Base-by-base conservation (phyloP, 2,329 filamentous ascomycete genomes). In the Diaporthe sp. region DNA sequence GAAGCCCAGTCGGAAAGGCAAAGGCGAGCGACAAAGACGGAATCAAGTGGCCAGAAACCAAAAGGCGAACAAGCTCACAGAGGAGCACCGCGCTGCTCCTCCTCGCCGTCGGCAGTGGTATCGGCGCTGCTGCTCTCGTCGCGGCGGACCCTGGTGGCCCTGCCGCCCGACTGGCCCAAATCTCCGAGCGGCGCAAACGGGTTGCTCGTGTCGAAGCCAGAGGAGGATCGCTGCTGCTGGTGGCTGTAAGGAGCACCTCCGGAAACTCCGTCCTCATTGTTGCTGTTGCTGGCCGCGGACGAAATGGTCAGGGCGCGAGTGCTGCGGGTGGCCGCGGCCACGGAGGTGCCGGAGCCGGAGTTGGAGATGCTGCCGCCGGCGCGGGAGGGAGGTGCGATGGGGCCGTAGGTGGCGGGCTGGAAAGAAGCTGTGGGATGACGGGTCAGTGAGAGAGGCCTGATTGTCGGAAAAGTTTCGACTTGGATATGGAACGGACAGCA, bases 371-470 rank as follows among this genome's bases (percentile, higher is more conserved):
- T 22, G 66, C 55, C 45, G 10, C 6, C 25, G 40, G 42, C 19
- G 12, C 58, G 57, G n/a, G 55, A 42, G 1, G 75, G 74, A 6
- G 68, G 75, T 4, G 8, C 72, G 22, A 76, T 76, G 1, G 75
- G 72, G 7, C 75, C 75, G 33, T 57, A 76, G 28, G 60, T 72
- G 19, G 68, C 45, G 4, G 64, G 42, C 28, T 60, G 60, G 61
- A 70, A 72, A 17, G 40, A 35, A 28, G 72, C 72, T 74, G 60
- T 4, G 57, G 17, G 35, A 12, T 3, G 33, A 54, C 12, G 45
- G 25, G 57, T 58, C 17, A 60, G 45, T 25, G 10, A 19, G 2
- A 19, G 35, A n/a, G 4, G 30, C 13, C 38, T 17, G 15, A 8
- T 9, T 10, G 40, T 8, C 17, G 40, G 25, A n/a, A n/a, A n/a